Evolutionary conservation across 129 eudicot species (phyloP), one percentile per base, ranked within the genome.

Genomic region (Deinandra increscens): DNA sequence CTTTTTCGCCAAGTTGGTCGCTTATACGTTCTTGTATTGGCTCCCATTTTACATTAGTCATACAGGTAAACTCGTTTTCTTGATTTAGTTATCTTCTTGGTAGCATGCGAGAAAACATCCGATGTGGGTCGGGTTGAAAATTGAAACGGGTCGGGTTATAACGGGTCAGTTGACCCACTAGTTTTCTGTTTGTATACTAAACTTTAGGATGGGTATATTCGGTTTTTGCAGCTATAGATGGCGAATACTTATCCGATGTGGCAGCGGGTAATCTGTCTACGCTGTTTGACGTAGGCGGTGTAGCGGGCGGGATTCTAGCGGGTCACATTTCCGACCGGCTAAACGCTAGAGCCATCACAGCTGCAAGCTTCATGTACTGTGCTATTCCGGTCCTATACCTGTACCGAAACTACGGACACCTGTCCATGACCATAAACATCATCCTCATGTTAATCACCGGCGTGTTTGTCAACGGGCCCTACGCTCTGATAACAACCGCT

Each of bases 41-140:
- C 99, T 93, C 13, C 99, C 99, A 0, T 93, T 93, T 74, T 93
- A 93, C 85, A 85, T 93, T 62, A 89, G 97, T 64, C 87, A 89
- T 75, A 85, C 99, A 73, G 99, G 99, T 93, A 81, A 37, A 39
- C 15, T 18, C 66, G 29, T 18, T 38, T 20, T 51, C 43, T 26
- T 31, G 20, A 14, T 66, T 38, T 66, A n/a, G 26, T 59, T 12
- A 66, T 33, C 14, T 60, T 60, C 5, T 9, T 11, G 19, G 6
- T 37, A 50, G 17, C 2, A 44, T 13, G 49, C 2, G 49, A 50
- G 11, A 18, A 55, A n/a, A 22, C 36, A 22, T 6, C 22, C 3
- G 7, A 4, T 55, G 9, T 18, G 3, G 9, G 19, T 56, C 11
- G 5, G 63, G 63, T 29, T 5, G n/a, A n/a, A n/a, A n/a, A n/a